phyloP scores from a whole-genome alignment of 768 basidiomycete genomes.

The Suillus variegatus region DNA sequence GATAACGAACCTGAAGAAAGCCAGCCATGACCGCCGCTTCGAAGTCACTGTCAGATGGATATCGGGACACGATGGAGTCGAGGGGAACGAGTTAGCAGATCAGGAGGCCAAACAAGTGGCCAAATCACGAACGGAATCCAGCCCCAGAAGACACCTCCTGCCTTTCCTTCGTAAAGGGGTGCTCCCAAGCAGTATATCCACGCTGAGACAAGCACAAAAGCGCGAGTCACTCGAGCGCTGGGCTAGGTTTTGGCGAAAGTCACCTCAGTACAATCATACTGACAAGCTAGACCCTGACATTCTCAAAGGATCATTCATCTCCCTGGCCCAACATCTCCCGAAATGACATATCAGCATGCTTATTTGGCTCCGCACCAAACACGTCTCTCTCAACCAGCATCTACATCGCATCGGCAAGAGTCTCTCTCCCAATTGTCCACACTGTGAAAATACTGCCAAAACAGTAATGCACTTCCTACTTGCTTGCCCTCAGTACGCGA shows the following conservation, averaged over 20 bases:
- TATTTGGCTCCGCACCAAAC: slow-evolving; percentile 33
- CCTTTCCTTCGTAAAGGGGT: background rate
- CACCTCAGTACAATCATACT: no score
- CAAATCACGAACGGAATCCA: background rate
- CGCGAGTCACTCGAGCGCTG: background rate
- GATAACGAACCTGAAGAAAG: background rate
- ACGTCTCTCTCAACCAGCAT: slow-evolving; percentile 31
- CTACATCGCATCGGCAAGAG: slow-evolving; percentile 26
- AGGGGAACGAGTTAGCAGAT: slow-evolving; percentile 24
- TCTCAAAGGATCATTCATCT: no score
- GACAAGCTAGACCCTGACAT: no score
- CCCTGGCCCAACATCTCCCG: no score
- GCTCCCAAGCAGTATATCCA: slow-evolving; percentile 7
- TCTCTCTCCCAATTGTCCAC: slow-evolving; percentile 26
- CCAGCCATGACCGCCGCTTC: rapidly evolving
- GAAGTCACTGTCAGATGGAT: slow-evolving; percentile 2
- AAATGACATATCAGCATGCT: slow-evolving; percentile 29
- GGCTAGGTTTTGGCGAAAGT: no score
- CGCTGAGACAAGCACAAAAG: slow-evolving; percentile 8
- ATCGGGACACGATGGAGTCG: slow-evolving; percentile 6
- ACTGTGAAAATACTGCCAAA: slow-evolving; percentile 24
- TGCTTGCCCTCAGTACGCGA: slow-evolving; percentile 23
- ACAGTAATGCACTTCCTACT: slow-evolving; percentile 32
- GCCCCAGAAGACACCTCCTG: background rate
- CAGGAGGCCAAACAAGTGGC: slow-evolving; percentile 23